Percentiles rank a stretch among this genome's conserved stretches.
Evolutionary conservation across 2,329 filamentous ascomycete genomes (phyloP).

Genomic region (Anthostomella pinea): DNA sequence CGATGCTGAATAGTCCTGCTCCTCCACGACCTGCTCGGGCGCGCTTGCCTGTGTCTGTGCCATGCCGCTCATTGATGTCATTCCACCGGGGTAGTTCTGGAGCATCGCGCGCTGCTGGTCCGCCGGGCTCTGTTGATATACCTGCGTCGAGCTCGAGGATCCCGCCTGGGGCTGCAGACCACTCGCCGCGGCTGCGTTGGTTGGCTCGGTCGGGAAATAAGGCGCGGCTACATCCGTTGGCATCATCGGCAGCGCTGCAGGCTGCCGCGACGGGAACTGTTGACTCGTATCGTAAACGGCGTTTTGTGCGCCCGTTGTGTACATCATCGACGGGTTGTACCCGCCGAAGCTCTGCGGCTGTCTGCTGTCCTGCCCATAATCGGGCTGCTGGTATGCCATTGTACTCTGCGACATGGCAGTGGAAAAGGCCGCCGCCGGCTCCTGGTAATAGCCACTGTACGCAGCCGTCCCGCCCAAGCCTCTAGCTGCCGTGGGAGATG

Average conservation of each 20-base stretch:
- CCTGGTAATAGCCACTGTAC: constrained; percentile 59
- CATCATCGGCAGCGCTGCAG: constrained; percentile 75
- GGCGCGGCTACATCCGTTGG: constrained; percentile 63
- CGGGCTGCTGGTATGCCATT: constrained; percentile 55
- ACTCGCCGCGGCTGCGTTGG: constrained; percentile 57
- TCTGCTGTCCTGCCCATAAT: constrained; percentile 62
- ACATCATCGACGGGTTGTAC: constrained; percentile 71
- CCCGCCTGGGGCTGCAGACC: constrained; percentile 49
- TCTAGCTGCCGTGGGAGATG: constrained; percentile 46
- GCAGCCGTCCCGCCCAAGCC: constrained; percentile 55
- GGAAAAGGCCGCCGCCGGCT: constrained; percentile 49
- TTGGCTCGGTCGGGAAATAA: constrained; percentile 71
- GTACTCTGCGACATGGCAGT: constrained; percentile 54
- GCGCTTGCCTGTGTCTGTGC: constrained; percentile 41
- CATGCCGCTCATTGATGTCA: constrained; percentile 47
- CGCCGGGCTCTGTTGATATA: constrained; percentile 64
- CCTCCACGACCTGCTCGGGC: constrained; percentile 50
- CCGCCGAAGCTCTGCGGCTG: constrained; percentile 53
- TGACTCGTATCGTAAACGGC: constrained; percentile 73
- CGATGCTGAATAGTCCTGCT: constrained; percentile 56
- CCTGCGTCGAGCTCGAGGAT: constrained; percentile 49
- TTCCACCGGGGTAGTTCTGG: constrained; percentile 47
- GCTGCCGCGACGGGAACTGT: constrained; percentile 73
- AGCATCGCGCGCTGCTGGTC: constrained; percentile 56
- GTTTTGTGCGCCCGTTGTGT: constrained; percentile 62